Percentiles rank a stretch among this genome's conserved stretches.
Conservation (phyloP, 1,139 yeast species). For the Sporopachydermia cereana region DNA sequence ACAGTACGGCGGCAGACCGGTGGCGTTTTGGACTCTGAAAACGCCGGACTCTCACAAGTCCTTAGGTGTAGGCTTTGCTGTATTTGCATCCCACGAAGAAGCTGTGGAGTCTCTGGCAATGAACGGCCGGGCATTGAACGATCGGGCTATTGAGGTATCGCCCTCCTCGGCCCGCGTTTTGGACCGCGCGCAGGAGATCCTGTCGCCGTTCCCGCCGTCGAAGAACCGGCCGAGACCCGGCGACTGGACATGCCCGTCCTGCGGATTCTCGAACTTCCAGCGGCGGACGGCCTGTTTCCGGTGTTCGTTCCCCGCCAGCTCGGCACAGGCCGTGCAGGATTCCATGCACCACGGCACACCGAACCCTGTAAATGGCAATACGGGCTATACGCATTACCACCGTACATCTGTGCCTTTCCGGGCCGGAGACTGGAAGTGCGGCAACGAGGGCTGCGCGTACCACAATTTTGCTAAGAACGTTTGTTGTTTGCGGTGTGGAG, state of each 20-base stretch:
- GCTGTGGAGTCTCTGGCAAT: constrained; percentile 66
- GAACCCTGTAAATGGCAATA: background rate
- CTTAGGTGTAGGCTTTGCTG: constrained; percentile 67
- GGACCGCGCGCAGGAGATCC: constrained; percentile 69
- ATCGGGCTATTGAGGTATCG: constrained; percentile 69
- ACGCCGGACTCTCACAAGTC: constrained; percentile 38
- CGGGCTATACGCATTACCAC: constrained; percentile 7
- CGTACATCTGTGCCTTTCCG: constrained; percentile 65
- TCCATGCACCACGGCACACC: constrained; percentile 24
- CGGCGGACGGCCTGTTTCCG: constrained; percentile 91
- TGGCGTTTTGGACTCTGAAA: constrained; percentile 82
- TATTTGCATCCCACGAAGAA: constrained; percentile 76
- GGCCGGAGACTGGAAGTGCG: constrained; percentile 96
- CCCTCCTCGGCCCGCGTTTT: constrained; percentile 72
- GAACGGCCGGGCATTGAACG: constrained; percentile 72
- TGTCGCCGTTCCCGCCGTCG: constrained; percentile 77
- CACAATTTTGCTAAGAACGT: constrained; percentile 91
- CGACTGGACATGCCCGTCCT: constrained; percentile 94
- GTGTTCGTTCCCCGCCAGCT: constrained; percentile 80
- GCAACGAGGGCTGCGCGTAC: constrained; percentile 64
- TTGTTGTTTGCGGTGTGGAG: constrained; percentile 80
- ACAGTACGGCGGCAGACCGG: constrained; percentile 74
- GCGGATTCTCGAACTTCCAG: constrained; percentile 93
- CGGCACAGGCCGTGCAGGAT: constrained; percentile 56
- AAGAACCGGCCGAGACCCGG: constrained; percentile 93